Conservation (phyloP, 2,329 filamentous ascomycete genomes). For the Scortechinia acanthostroma region DNA sequence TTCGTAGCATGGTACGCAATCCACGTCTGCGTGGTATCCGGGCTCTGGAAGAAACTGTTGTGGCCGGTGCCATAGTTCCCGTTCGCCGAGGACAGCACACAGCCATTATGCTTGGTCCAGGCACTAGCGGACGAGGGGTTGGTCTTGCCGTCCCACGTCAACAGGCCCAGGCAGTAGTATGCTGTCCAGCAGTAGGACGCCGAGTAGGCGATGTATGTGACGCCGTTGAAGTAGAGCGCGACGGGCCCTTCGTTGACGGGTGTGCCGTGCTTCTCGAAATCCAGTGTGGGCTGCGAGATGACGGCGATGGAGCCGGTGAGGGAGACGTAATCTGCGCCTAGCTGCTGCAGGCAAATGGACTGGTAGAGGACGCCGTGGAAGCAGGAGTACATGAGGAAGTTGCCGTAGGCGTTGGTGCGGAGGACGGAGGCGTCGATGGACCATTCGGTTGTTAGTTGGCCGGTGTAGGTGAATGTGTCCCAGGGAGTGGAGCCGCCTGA, state of each 20-base stretch:
- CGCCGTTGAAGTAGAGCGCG: conserved; percentile 41
- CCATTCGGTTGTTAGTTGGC: conserved; percentile 36
- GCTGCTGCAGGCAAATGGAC: conserved; percentile 26
- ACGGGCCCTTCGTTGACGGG: conserved; percentile 47
- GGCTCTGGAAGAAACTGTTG: too few relatives aligned
- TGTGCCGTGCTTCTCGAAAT: conserved; percentile 38
- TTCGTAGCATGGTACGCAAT: too few relatives aligned
- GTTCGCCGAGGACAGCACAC: conserved; percentile 40
- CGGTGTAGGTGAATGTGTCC: conserved; percentile 39
- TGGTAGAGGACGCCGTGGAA: conserved; percentile 29
- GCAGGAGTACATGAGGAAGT: conserved; percentile 48
- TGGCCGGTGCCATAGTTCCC: conserved; percentile 49
- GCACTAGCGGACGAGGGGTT: conserved; percentile 31
- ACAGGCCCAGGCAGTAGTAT: conserved; percentile 41
- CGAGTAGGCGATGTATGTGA: conserved; percentile 43
- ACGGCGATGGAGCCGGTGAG: conserved; percentile 33
- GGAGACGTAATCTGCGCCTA: conserved; percentile 27
- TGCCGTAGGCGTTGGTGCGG: conserved; percentile 30
- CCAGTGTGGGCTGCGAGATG: conserved; percentile 38
- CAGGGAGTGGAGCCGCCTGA: conserved; percentile 40
- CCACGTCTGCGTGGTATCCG: too few relatives aligned
- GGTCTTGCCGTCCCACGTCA: conserved; percentile 40
- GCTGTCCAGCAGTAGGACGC: conserved; percentile 48
- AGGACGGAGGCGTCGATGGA: conserved; percentile 45
- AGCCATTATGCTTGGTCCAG: conserved; percentile 42